These are phyloP conservation scores for Sisymbrium irio DNA, from an alignment of 345 rosid species.

Conservation along the genomic window DNA sequence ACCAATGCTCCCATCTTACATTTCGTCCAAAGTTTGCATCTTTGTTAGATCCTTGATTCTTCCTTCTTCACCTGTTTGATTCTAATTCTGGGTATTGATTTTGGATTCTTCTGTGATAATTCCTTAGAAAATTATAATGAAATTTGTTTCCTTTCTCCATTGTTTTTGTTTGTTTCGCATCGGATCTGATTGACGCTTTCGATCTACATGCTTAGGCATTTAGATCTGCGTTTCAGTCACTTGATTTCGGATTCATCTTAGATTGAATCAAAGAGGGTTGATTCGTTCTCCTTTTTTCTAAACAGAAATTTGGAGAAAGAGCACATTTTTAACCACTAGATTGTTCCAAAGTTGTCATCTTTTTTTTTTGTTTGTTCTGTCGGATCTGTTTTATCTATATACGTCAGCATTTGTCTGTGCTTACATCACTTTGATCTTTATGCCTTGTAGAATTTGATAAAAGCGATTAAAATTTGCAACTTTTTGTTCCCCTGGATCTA, in stretches of 20 bases:
- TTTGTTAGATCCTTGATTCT: constrained; percentile 10
- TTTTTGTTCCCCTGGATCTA: background rate
- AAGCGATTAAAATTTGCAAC: background rate
- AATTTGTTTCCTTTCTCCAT: background rate
- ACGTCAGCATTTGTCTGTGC: constrained; percentile 15
- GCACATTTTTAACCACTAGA: background rate
- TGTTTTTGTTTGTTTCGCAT: background rate
- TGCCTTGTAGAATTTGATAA: background rate
- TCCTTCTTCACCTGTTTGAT: background rate
- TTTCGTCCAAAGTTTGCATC: background rate
- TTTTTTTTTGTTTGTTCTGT: background rate
- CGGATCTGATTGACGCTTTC: constrained; percentile 10
- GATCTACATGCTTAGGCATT: constrained; percentile 15
- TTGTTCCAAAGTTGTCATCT: background rate
- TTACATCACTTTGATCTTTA: constrained; percentile 20
- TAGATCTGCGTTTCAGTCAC: constrained; percentile 22
- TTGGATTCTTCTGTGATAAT: background rate
- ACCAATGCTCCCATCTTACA: constrained; percentile 23
- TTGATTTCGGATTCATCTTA: background rate
- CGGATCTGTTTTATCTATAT: constrained; percentile 17
- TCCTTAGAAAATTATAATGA: background rate
- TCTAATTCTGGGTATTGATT: background rate
- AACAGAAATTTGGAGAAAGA: background rate
- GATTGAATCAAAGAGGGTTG: background rate
- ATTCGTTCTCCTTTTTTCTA: background rate